These are phyloP conservation scores for Phytophthora hibernalis DNA, from an alignment of 352 stramenopile genomes.

Conservation along the genomic window DNA sequence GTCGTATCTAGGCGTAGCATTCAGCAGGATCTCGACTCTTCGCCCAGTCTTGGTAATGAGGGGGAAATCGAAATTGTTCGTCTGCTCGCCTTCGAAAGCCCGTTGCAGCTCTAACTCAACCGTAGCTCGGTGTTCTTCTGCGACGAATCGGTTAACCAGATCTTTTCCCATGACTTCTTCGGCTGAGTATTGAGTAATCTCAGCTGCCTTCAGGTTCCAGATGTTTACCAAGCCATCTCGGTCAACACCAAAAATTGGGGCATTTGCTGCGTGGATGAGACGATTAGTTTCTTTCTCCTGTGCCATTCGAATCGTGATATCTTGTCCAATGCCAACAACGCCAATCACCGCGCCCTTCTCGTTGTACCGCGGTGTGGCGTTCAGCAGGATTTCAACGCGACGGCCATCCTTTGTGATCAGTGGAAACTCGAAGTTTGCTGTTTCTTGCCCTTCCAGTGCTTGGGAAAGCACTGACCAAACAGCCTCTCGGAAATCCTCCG, in stretches of 20 bases:
- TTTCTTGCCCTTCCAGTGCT: conserved; percentile 63
- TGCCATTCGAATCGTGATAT: conserved; percentile 71
- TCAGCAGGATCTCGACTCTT: conserved; percentile 62
- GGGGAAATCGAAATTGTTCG: conserved; percentile 86
- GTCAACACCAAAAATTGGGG: conserved; percentile 80
- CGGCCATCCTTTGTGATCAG: conserved; percentile 59
- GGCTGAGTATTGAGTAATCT: conserved; percentile 77
- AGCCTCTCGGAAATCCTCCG: conserved; percentile 56
- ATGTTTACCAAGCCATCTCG: conserved; percentile 63
- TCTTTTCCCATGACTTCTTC: conserved; percentile 83
- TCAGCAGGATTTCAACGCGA: conserved; percentile 60
- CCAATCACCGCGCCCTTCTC: conserved; percentile 63
- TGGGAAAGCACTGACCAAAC: conserved; percentile 62
- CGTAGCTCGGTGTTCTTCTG: conserved; percentile 37
- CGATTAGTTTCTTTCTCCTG: conserved; percentile 73
- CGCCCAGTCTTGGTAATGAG: conserved; percentile 60
- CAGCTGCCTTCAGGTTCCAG: conserved; percentile 81
- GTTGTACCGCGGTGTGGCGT: conserved; percentile 62
- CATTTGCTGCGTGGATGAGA: conserved; percentile 75
- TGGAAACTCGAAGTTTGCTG: conserved; percentile 70
- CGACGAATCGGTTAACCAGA: conserved; percentile 68
- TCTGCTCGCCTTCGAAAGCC: conserved; percentile 59
- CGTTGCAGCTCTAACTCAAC: conserved; percentile 40
- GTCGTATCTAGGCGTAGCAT: conserved; percentile 74
- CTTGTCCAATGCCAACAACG: conserved; percentile 69